phyloP scores from a whole-genome alignment of 805 yeast species.

The Wickerhamiella allomyrinae region DNA sequence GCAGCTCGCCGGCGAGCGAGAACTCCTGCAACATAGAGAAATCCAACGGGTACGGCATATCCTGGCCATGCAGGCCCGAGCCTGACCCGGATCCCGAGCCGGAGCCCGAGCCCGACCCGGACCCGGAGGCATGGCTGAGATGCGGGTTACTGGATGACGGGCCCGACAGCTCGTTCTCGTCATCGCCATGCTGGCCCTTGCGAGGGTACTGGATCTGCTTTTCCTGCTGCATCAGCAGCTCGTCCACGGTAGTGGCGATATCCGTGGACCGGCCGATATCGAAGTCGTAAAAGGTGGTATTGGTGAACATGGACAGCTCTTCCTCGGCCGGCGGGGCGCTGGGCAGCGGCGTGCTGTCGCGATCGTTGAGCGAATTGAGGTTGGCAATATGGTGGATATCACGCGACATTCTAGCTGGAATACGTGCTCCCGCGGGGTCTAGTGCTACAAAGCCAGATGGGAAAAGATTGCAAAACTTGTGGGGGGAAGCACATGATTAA shows the following conservation, averaged over 20 bases:
- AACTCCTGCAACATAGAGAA: slow-evolving; percentile 21
- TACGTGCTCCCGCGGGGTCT: neutral
- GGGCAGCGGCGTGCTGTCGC: slow-evolving; percentile 6
- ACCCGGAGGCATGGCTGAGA: neutral
- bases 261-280: slow-evolving; percentile 32
- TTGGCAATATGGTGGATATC: slow-evolving; percentile 4
- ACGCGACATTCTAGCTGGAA: slow-evolving; percentile 1
- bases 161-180: neutral
- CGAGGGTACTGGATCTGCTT: slow-evolving; percentile 24
- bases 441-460: neutral
- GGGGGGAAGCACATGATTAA: neutral
- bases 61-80: neutral
- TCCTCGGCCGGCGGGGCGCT: slow-evolving; percentile 19
- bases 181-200: slow-evolving; percentile 13
- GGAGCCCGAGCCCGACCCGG: slow-evolving; percentile 4
- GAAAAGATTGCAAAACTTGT: too few species aligned
- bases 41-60: slow-evolving; percentile 13
- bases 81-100: neutral
- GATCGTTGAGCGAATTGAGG: slow-evolving; percentile 3
- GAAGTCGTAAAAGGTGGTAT: slow-evolving; percentile 32
- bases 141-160: neutral
- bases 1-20: slow-evolving; percentile 23
- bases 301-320: slow-evolving; percentile 29
- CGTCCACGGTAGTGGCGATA: slow-evolving; percentile 28
- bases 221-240: slow-evolving; percentile 28